phyloP scores from a whole-genome alignment of 345 rosid genomes.

The Moricandia arvensis region DNA sequence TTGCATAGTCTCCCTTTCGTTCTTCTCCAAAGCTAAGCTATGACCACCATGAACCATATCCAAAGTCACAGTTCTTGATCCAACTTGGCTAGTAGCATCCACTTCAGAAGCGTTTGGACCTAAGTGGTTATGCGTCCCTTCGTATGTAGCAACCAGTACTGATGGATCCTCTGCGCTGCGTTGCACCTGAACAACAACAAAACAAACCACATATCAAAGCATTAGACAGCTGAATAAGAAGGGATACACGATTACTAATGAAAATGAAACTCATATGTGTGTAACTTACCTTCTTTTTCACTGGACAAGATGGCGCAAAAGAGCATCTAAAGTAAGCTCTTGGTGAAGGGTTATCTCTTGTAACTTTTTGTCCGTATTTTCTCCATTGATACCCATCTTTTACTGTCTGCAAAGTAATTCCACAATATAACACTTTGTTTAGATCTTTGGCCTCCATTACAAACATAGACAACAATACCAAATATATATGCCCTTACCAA shows the following conservation, averaged over 20 bases:
- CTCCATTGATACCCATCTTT: constrained; percentile 96
- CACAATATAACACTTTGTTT: neutral
- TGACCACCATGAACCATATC: constrained; percentile 41
- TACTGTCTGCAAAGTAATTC: constrained; percentile 47
- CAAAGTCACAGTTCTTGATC: constrained; percentile 29
- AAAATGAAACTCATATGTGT: neutral
- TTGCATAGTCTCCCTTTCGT: constrained; percentile 40
- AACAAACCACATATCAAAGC: neutral
- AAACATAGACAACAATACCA: neutral
- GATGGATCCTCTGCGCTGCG: constrained; percentile 79
- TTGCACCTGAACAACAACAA: constrained; percentile 59
- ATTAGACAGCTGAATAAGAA: constrained; percentile 26
- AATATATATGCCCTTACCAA: constrained; percentile 40
- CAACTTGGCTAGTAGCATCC: constrained; percentile 33
- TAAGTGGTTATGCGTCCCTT: constrained; percentile 83
- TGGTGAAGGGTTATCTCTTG: constrained; percentile 94
- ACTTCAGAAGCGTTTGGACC: constrained; percentile 35
- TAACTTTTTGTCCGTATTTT: constrained; percentile 96
- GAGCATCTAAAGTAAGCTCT: constrained; percentile 95
- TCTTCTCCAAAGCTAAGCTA: constrained; percentile 30
- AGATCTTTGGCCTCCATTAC: neutral
- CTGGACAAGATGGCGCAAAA: constrained; percentile 83
- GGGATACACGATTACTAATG: neutral
- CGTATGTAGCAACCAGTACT: constrained; percentile 72
- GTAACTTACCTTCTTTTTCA: constrained; percentile 74